These are phyloP conservation scores for Lenwebbia sp. DNA, from an alignment of 345 rosid genomes.

Conservation along the genomic window DNA sequence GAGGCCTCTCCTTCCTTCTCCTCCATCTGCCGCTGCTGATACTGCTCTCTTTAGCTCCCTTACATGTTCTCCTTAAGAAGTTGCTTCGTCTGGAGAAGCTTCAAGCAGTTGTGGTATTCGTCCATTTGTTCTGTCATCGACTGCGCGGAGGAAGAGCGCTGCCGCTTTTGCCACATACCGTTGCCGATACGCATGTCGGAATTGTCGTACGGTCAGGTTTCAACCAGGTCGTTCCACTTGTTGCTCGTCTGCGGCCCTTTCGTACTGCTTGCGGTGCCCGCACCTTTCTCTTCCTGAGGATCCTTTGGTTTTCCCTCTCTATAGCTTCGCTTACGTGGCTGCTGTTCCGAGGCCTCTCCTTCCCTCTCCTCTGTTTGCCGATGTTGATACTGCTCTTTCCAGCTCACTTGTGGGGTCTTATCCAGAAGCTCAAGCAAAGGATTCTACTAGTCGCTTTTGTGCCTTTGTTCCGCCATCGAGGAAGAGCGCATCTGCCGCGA, in stretches of 20 bases:
- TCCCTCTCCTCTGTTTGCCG: neutral
- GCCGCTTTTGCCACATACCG: neutral
- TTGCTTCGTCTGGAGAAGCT: neutral
- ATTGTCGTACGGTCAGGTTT: too few species aligned
- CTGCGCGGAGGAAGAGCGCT: neutral
- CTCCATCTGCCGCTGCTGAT: neutral
- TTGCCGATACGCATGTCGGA: neutral
- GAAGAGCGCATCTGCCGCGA: neutral
- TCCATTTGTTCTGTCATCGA: neutral
- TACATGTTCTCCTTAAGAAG: neutral
- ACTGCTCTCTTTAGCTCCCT: neutral
- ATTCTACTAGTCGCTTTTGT: neutral
- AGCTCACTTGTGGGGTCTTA: neutral
- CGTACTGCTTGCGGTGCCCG: neutral
- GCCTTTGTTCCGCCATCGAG: accelerated
- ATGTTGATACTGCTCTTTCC: neutral
- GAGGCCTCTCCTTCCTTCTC: neutral
- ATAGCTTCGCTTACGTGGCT: neutral
- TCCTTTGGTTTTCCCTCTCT: neutral
- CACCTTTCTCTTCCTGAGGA: neutral
- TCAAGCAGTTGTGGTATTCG: neutral
- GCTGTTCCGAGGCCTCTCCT: neutral
- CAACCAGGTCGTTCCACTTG: too few species aligned
- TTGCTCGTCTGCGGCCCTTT: neutral
- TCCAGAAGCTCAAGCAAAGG: neutral